phyloP scores from a whole-genome alignment of 2,329 filamentous ascomycete genomes.

The Hypoxylon sp. region DNA sequence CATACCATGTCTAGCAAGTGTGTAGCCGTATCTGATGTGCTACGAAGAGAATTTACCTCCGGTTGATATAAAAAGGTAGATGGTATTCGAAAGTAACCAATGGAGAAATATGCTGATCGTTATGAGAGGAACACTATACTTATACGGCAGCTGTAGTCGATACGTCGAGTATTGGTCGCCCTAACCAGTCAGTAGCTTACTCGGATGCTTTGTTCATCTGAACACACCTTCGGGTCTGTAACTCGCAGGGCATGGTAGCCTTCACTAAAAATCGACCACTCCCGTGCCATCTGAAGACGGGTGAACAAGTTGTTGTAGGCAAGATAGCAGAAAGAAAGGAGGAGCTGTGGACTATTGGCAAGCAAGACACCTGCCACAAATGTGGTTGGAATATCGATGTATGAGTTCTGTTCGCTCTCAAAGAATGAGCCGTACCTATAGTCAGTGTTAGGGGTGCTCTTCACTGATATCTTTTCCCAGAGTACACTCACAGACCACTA shows the following conservation, averaged over 20 bases:
- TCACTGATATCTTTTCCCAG: neutral
- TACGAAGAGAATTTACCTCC: conserved; percentile 38
- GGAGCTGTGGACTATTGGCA: conserved; percentile 58
- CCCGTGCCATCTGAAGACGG: conserved; percentile 56
- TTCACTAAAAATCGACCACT: conserved; percentile 57
- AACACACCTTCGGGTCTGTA: conserved; percentile 48
- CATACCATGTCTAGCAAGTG: neutral
- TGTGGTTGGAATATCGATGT: conserved; percentile 18
- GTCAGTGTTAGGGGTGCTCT: neutral
- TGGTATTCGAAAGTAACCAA: conserved; percentile 58
- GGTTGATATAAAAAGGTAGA: conserved; percentile 54
- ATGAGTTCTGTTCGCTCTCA: conserved; percentile 31
- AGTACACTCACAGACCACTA: conserved; percentile 6
- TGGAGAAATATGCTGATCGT: conserved; percentile 54
- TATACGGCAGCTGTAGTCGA: conserved; percentile 58
- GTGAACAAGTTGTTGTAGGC: conserved; percentile 59
- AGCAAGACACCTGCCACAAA: conserved; percentile 35
- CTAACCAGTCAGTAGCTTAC: conserved; percentile 18
- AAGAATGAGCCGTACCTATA: conserved; percentile 24
- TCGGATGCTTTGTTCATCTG: neutral
- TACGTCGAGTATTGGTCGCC: conserved; percentile 55
- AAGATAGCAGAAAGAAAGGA: conserved; percentile 59
- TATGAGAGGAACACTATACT: conserved; percentile 57
- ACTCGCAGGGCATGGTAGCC: conserved; percentile 54
- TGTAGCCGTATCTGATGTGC: neutral